A percentile compares a stretch with the other conserved stretches of the same genome.
These are phyloP conservation scores for Neurospora tetraspora DNA, from an alignment of 495 filamentous ascomycete genomes.

Conservation along the genomic window DNA sequence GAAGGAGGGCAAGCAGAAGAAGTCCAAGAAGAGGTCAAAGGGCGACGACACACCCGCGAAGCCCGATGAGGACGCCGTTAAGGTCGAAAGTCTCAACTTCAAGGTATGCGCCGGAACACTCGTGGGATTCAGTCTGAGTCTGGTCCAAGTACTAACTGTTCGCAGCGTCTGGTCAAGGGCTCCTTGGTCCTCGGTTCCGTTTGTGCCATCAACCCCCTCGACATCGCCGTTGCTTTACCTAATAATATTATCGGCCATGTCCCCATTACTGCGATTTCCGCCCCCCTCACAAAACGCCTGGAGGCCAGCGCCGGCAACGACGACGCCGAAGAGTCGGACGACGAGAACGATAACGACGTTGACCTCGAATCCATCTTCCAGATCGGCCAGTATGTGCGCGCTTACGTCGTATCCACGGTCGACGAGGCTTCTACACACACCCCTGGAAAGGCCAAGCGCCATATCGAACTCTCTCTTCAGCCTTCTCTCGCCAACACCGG, in stretches of 20 bases:
- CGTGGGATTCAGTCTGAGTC: not conserved
- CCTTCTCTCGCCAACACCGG: slow-evolving; percentile 68
- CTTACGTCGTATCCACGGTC: slow-evolving; percentile 67
- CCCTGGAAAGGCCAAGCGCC: slow-evolving; percentile 57
- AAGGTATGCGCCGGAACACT: slow-evolving; percentile 48
- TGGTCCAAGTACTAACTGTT: slow-evolving; percentile 28
- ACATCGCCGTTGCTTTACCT: slow-evolving; percentile 72
- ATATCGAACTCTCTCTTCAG: slow-evolving; percentile 74
- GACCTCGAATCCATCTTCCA: slow-evolving; percentile 64
- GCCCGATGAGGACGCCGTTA: slow-evolving; percentile 48
- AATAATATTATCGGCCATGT: slow-evolving; percentile 90
- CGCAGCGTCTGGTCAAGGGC: slow-evolving; percentile 68
- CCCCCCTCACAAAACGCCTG: slow-evolving; percentile 46
- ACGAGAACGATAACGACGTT: slow-evolving; percentile 45
- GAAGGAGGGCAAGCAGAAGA: slow-evolving; percentile 40
- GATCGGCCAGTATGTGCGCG: slow-evolving; percentile 82
- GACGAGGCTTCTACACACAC: slow-evolving; percentile 36
- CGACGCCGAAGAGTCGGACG: slow-evolving; percentile 40
- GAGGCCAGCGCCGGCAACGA: slow-evolving; percentile 47
- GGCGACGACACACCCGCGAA: slow-evolving; percentile 33
- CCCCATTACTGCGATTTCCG: slow-evolving; percentile 81
- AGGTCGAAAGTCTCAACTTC: slow-evolving; percentile 79
- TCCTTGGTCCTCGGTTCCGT: slow-evolving; percentile 81
- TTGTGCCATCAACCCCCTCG: slow-evolving; percentile 64
- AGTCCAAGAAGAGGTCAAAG: slow-evolving; percentile 42